These are phyloP conservation scores for Tephrocybe sp. DNA, from an alignment of 768 basidiomycete species.

Conservation along the genomic window DNA sequence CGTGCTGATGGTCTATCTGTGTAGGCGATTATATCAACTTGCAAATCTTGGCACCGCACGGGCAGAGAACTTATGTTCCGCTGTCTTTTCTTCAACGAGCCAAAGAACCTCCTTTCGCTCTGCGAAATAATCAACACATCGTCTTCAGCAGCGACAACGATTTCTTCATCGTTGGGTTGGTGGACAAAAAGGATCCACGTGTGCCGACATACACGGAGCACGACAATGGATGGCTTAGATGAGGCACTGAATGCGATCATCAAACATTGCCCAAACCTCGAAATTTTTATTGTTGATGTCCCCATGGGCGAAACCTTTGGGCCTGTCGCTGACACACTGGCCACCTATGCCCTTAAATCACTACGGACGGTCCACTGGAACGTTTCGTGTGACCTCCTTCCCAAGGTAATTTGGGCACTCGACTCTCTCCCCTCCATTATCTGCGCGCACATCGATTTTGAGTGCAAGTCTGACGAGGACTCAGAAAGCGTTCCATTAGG, in stretches of 20 bases:
- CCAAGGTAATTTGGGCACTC: conserved; percentile 74
- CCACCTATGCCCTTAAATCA: conserved; percentile 45
- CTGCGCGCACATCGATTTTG: conserved; percentile 58
- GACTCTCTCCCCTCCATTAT: conserved; percentile 58
- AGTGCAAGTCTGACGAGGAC: conserved; percentile 27
- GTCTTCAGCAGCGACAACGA: conserved; percentile 31
- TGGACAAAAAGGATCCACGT: conserved; percentile 76
- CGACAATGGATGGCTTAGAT: conserved; percentile 51
- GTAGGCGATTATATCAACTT: conserved; percentile 70
- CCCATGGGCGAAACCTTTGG: conserved; percentile 61
- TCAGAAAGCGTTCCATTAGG: conserved; percentile 54
- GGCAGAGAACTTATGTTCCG: conserved; percentile 69
- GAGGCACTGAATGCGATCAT: conserved; percentile 58
- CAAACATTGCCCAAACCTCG: conserved; percentile 67
- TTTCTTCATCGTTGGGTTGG: conserved; percentile 59
- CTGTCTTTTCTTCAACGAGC: conserved; percentile 66
- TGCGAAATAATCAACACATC: conserved; percentile 51
- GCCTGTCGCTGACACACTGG: conserved; percentile 63
- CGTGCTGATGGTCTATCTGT: conserved; percentile 1
- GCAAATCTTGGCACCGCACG: conserved; percentile 59
- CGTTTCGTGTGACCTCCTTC: conserved; percentile 51
- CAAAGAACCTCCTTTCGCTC: conserved; percentile 51
- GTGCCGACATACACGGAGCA: conserved; percentile 44
- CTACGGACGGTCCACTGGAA: conserved; percentile 65
- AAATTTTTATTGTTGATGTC: conserved; percentile 71